These are phyloP conservation scores for Tetraselmis striata DNA, from an alignment of 139 green algal genomes.

Conservation along the genomic window DNA sequence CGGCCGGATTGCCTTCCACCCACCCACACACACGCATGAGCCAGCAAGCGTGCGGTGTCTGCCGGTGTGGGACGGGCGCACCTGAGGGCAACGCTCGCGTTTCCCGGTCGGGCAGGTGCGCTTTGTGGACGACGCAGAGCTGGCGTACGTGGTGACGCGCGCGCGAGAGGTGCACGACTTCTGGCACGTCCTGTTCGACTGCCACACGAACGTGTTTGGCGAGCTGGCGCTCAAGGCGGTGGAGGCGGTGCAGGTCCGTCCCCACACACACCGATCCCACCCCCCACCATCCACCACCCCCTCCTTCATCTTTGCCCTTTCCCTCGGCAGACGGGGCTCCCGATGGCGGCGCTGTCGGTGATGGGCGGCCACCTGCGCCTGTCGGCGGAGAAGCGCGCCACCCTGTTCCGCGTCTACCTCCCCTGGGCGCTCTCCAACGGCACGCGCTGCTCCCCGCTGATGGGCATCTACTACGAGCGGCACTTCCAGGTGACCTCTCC, in stretches of 20 bases:
- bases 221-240: slow-evolving; percentile 92
- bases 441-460: slow-evolving; percentile 62
- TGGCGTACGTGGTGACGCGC: slow-evolving; percentile 79
- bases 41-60: no score
- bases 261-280: no score
- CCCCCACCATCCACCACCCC: no score
- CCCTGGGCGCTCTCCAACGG: slow-evolving; percentile 86
- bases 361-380: slow-evolving; percentile 64
- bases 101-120: slow-evolving; percentile 14
- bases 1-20: no score
- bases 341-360: slow-evolving; percentile 83
- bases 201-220: slow-evolving; percentile 85
- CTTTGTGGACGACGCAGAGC: slow-evolving; percentile 89
- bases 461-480: slow-evolving; percentile 86
- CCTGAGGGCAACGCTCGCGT: no score
- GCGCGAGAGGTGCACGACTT: slow-evolving; percentile 89
- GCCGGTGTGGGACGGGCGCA: no score
- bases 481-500: slow-evolving; percentile 55
- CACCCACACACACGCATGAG: no score
- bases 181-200: slow-evolving; percentile 94
- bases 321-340: slow-evolving; percentile 93
- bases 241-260: slow-evolving; percentile 82
- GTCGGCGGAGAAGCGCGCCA: slow-evolving; percentile 32
- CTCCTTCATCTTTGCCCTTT: no score
- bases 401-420: slow-evolving; percentile 57